Evolutionary conservation across 208 protist species (phyloP).

Genomic region (Polymyxa betae): DNA sequence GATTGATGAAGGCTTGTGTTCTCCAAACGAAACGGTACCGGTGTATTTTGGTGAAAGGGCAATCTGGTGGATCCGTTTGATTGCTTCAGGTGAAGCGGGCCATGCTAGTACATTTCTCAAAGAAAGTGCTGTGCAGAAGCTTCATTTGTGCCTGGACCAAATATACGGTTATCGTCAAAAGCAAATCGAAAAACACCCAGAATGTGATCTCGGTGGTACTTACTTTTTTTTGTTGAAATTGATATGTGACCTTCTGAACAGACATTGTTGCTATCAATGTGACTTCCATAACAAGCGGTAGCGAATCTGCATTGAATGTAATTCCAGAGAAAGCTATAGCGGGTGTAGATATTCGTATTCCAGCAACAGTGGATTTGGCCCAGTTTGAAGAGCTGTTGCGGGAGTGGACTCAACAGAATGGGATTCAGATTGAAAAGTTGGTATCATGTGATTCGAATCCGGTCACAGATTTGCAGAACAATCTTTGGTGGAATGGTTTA

Average conservation of each 20-base stretch:
- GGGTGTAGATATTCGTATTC: conserved; percentile 46
- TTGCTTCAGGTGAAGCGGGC: not conserved
- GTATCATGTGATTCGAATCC: not conserved
- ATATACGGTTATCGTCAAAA: not conserved
- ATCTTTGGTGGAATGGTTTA: conserved; percentile 31
- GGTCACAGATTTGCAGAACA: not conserved
- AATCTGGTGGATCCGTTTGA: conserved; percentile 25
- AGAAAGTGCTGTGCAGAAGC: conserved; percentile 39
- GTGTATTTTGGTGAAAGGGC: conserved; percentile 50
- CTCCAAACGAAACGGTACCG: not conserved
- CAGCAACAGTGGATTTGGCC: not conserved
- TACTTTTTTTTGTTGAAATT: not conserved
- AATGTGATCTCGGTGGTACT: not conserved
- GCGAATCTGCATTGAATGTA: conserved; percentile 15
- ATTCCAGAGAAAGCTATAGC: conserved; percentile 27
- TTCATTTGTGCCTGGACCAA: not conserved
- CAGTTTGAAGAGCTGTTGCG: not conserved
- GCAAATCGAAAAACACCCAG: not conserved
- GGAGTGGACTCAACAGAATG: not conserved
- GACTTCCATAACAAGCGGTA: not conserved
- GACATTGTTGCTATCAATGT: conserved; percentile 42
- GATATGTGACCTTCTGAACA: not conserved
- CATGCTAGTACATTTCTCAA: conserved; percentile 17
- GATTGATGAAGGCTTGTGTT: conserved; percentile 39
- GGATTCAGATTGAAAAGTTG: not conserved